These are phyloP conservation scores for Cercospora sp. DNA, from an alignment of 2,329 filamentous ascomycete species.

Conservation along the genomic window DNA sequence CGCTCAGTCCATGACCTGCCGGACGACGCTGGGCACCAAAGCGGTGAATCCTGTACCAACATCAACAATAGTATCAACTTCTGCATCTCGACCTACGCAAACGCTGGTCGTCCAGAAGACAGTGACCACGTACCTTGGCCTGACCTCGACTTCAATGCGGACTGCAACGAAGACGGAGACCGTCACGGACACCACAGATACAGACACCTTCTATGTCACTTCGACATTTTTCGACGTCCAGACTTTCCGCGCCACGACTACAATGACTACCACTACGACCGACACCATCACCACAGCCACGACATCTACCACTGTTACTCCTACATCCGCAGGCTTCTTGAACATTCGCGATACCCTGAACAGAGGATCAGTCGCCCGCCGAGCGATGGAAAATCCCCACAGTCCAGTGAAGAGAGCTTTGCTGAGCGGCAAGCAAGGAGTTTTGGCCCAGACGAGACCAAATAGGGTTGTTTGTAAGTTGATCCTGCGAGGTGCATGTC, in stretches of 20 bases:
- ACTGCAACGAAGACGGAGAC: conserved; percentile 4
- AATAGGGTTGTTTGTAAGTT: conserved; percentile 13
- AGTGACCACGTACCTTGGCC: conserved; percentile 7
- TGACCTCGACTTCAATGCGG: not conserved
- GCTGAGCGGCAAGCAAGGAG: conserved; percentile 7
- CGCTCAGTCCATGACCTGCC: conserved; percentile 1
- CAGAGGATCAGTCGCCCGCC: not conserved
- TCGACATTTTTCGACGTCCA: not conserved
- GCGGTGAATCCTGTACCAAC: not conserved
- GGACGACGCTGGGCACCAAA: conserved; percentile 6
- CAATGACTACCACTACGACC: not conserved
- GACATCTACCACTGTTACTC: not conserved
- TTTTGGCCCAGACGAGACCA: conserved; percentile 8
- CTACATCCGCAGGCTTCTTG: not conserved
- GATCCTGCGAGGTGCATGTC: not conserved
- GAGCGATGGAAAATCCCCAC: not conserved
- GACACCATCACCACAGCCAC: not conserved
- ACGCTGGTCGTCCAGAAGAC: conserved; percentile 3
- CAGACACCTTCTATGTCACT: conserved; percentile 4
- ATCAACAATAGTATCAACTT: not conserved
- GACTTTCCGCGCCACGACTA: not conserved
- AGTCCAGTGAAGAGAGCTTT: conserved; percentile 6
- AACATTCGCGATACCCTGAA: not conserved
- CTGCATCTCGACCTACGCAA: not conserved
- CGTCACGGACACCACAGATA: conserved; percentile 2